Base-by-base conservation (phyloP, 164 flowering plant genomes). In the Dillenia suffruticosa region DNA sequence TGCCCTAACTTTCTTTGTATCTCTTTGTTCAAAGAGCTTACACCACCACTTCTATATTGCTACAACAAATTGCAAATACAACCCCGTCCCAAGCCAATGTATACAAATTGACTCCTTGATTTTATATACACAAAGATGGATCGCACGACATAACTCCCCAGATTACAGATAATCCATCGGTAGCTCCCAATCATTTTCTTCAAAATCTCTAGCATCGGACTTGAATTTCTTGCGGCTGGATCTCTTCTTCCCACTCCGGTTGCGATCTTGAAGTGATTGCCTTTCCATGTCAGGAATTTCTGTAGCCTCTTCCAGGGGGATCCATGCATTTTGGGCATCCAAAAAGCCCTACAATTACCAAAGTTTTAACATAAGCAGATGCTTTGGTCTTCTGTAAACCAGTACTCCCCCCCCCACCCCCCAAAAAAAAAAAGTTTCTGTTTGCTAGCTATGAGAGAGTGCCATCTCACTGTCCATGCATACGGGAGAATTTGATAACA, bases 91-190 rank as follows among this genome's bases (percentile, higher is more conserved):
- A 32, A 32, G 5, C 7, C 40, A 32, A 32, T 32, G 40, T 32
- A 32, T 32, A 32, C 40, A 32, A 32, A 32, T 32, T 5, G 40
- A 32, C 7, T 0, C 5, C 40, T 4, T 4, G 40, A 32, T 32
- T 5, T 4, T 32, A 32, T 32, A 6, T 32, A 32, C 40, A 32
- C 6, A 0, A 5, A 32, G 7, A 32, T 32, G 6, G 40, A 5
- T 32, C 7, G 5, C 40, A 26, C 40, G 5, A 26, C 5, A 26
- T 26, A 26, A 5, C 40, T 5, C 7, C 5, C 6, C 40, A 12
- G 44, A 48, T 82, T 74, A 81, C 44, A 75, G 49, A 66, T 82
- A 86, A 63, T 86, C 92, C 78, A 82, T 82, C 7, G 92, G 92
- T 11, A 81, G 84, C 56, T 82, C 86, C 92, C 83, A 87, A 10